A percentile compares a stretch with the other conserved stretches of the same genome.
Conservation (phyloP, 164 flowering plant species). For the Magnolia sinica region DNA sequence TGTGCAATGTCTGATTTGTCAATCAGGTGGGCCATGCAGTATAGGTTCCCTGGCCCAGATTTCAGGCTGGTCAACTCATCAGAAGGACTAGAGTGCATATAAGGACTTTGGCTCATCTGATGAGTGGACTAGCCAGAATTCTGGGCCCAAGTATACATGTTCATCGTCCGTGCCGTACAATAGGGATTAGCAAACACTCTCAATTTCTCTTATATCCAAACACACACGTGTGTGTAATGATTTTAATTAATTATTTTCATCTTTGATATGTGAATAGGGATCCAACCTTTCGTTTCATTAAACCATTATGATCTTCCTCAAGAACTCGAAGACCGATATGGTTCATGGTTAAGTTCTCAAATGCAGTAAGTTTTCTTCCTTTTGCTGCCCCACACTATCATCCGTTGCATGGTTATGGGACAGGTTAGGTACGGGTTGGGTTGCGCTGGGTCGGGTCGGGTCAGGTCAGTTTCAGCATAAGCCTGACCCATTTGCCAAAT, state of each 20-base stretch:
- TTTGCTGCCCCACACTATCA: background rate
- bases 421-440: too few relatives aligned
- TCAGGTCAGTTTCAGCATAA: too few relatives aligned
- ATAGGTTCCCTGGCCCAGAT: too few relatives aligned
- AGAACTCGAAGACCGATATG: conserved; percentile 16
- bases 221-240: background rate
- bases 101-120: too few relatives aligned
- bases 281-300: conserved; percentile 14
- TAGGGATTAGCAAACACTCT: too few relatives aligned
- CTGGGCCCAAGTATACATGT: background rate
- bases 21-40: too few relatives aligned
- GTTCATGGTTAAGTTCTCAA: conserved; percentile 11
- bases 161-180: too few relatives aligned
- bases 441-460: too few relatives aligned
- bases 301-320: conserved; percentile 20
- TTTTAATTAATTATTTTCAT: background rate
- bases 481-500: too few relatives aligned
- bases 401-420: background rate
- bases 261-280: conserved; percentile 1
- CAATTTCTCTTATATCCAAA: background rate
- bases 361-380: conserved; percentile 4
- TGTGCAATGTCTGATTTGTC: too few relatives aligned
- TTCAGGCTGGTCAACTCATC: too few relatives aligned
- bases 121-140: background rate
- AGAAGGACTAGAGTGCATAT: too few relatives aligned